Base-by-base conservation (phyloP, 129 eudicot genomes). In the Flaveria sonorensis region DNA sequence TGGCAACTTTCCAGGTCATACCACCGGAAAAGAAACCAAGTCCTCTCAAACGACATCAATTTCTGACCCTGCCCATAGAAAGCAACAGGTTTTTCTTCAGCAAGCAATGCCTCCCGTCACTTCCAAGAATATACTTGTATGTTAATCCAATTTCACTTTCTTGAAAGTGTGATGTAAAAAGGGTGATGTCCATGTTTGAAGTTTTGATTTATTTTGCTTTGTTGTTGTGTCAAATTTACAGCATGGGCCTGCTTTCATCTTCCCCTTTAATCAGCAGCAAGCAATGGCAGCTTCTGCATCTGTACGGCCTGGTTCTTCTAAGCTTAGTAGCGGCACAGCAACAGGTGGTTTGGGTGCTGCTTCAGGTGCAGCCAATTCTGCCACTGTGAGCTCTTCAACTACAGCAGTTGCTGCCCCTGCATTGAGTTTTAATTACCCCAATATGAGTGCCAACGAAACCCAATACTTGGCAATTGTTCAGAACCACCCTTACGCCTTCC, bases 191-290 rank as follows among this genome's bases (percentile, higher is more conserved):
- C 10, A 16, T 60, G 28, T 56, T 46, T 40, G 48, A 21, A n/a
- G 10, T 12, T 26, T 2, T 53, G 10, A 9, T n/a, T 24, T 47
- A 12, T 50, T 36, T 62, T 51, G 48, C n/a, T 32, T 64, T 57
- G 19, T 77, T 55, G 14, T 14, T 32, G 7, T 42, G 28, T 66
- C 9, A 15, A 3, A 40, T 42, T 82, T 77, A 48, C 86, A 86
- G 88, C 93, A 89, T 83, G 97, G 88, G 12, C 99, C 99, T 40
- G 87, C 96, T 28, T 86, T 91, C 71, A 89, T 91, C 72, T 94
- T 94, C 83, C 96, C 95, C 0, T 77, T 95, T 78, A 88, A 83
- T 68, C 99, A 95, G 88, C 99, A 95, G 67, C 99, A 88, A 70
- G 90, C 91, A 6, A 89, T 90, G 2, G 86, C 83, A 28, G 93